A percentile compares a stretch with the other conserved stretches of the same genome.
Conservation (phyloP, 768 basidiomycete species). For the Chiua virens region DNA sequence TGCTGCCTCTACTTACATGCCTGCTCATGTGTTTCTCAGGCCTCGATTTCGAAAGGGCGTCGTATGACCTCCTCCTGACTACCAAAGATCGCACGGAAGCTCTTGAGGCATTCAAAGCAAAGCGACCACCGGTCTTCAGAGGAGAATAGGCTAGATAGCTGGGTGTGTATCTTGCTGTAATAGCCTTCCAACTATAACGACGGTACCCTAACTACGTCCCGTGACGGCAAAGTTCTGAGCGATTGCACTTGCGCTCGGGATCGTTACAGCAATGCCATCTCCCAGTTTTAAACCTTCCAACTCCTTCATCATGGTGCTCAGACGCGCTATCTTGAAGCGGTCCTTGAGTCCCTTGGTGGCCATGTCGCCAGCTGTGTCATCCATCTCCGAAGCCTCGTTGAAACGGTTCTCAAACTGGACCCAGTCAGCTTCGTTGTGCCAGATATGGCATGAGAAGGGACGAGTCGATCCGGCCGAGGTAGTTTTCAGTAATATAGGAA, state of each 20-base stretch:
- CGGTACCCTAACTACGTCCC: slow-evolving; percentile 42
- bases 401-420: slow-evolving; percentile 81
- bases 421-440: slow-evolving; percentile 88
- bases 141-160: slow-evolving; percentile 55
- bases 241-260: slow-evolving; percentile 49
- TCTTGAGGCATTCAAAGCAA: slow-evolving; percentile 82
- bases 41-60: slow-evolving; percentile 88
- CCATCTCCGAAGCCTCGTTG: slow-evolving; percentile 53
- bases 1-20: background rate
- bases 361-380: slow-evolving; percentile 41
- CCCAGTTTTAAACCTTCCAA: slow-evolving; percentile 64
- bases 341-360: slow-evolving; percentile 52
- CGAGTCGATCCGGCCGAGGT: slow-evolving; percentile 89
- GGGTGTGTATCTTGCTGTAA: slow-evolving; percentile 2
- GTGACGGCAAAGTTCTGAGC: slow-evolving; percentile 52
- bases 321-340: slow-evolving; percentile 60
- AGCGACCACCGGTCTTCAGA: slow-evolving; percentile 73
- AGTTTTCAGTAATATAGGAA: slow-evolving; percentile 92
- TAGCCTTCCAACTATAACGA: background rate
- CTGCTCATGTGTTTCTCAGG: slow-evolving; percentile 39
- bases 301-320: slow-evolving; percentile 88
- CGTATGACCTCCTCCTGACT: slow-evolving; percentile 77
- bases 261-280: slow-evolving; percentile 58
- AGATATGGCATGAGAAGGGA: slow-evolving; percentile 88
- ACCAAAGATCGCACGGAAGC: slow-evolving; percentile 82